Percentiles rank a stretch among this genome's conserved stretches.
Evolutionary conservation across 495 filamentous ascomycete genomes (phyloP).

Genomic region (Xylaria scruposa): DNA sequence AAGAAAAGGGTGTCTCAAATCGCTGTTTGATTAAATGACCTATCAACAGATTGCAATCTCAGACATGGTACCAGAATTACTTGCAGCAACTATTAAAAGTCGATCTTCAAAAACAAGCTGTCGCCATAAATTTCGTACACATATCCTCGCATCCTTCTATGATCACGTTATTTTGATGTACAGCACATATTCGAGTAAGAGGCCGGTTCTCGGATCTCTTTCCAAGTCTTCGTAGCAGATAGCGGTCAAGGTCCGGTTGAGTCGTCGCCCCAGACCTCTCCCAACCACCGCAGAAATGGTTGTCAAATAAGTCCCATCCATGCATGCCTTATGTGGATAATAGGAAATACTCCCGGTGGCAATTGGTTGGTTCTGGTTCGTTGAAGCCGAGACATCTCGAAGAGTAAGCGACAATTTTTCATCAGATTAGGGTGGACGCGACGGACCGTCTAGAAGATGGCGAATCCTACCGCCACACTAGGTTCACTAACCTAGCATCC

Average conservation of each 20-base stretch:
- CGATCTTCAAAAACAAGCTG: neutral
- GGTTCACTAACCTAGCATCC: conserved; percentile 1
- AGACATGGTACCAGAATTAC: neutral
- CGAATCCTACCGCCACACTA: conserved; percentile 15
- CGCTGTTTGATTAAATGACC: neutral
- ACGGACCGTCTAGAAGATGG: conserved; percentile 20
- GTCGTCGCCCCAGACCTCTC: conserved; percentile 1
- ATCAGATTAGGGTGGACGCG: conserved; percentile 7
- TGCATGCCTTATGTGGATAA: conserved; percentile 13
- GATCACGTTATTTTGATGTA: conserved; percentile 5
- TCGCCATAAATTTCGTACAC: neutral
- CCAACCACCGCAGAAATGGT: neutral
- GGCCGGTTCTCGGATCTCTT: conserved; percentile 1
- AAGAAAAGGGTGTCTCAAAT: neutral
- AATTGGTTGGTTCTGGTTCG: conserved; percentile 13
- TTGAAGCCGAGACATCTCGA: neutral
- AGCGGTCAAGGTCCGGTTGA: conserved; percentile 19
- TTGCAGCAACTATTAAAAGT: conserved; percentile 17
- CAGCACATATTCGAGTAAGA: neutral
- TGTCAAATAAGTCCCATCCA: conserved; percentile 1
- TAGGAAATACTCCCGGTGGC: neutral
- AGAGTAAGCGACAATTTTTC: conserved; percentile 12
- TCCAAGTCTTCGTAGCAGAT: neutral
- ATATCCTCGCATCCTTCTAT: neutral
- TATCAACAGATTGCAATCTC: conserved; percentile 9